Evolutionary conservation across 2,329 filamentous ascomycete genomes (phyloP), one percentile per base, ranked within the genome.

Genomic region (Stemphylium beticola): DNA sequence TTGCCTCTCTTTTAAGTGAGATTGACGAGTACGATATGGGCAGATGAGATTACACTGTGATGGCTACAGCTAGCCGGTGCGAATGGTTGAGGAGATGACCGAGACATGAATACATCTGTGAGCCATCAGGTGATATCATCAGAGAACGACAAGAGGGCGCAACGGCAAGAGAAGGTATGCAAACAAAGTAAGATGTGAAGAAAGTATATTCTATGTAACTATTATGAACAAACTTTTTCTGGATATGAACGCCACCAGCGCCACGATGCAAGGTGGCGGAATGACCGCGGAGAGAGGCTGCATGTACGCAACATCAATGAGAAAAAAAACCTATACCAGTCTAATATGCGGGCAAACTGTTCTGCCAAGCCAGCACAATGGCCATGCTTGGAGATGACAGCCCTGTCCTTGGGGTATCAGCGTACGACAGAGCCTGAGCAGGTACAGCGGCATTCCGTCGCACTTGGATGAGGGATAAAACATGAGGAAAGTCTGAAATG

Each of bases 321-420:
- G 56, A 43, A 49, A 46, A 14, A 34, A 63, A 58, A 54, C 57
- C 61, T 61, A 67, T 69, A 55, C 62, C 67, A 71, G 64, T 73
- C 69, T 70, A 72, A 61, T 51, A 56, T 48, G 42, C 56, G 43
- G 37, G 24, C 44, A 52, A 51, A 52, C 50, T 55, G 57, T 59
- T 49, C 50, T 51, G 26, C 37, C 42, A 53, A 55, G 44, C 47
- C 33, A 29, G 50, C 49, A 26, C 50, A 18, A 20, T 53, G 17
- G 41, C 43, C 50, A 42, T 49, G 50, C 53, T 64, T 55, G 46
- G 44, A 54, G 48, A 59, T 60, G 53, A 64, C 44, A 50, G 54
- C 55, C 53, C 60, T 58, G 61, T 61, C 62, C 60, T 59, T 55
- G 58, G 69, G 69, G 69, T 72, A 72, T 71, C 69, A 66, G 60